Base-by-base conservation (phyloP, 768 basidiomycete genomes). In the Sarcodon sp. region DNA sequence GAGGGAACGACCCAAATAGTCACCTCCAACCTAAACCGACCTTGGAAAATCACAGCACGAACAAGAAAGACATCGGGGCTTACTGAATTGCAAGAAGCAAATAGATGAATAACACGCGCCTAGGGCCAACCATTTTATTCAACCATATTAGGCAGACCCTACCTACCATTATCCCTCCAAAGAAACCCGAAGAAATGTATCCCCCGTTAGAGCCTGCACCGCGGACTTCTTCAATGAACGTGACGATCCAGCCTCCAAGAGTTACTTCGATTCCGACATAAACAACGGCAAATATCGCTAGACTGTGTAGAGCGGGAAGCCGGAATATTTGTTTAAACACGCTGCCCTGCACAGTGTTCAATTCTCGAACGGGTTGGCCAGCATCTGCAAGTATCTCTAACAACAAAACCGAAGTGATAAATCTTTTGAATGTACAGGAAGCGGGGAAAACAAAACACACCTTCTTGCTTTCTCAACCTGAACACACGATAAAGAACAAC, bases 1-100 rank as follows among this genome's bases (percentile, higher is more conserved):
- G 66, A 70, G 0, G 72, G 70, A 0, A 74, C 71, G 35, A 71
- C 64, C 78, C 77, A 79, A 44, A 79, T 64, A 10, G 70, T 66
- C 12, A 74, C 51, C 53, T 76, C 70, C 34, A 77, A 62, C 2
- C 67, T 68, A 35, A 5, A 9, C 10, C 34, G 13, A 37, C 31
- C 44, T 31, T 32, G 21, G 31, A 47, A 43, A 47, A 32, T 27
- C 21, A 43, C 32, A 41, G 46, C 46, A 15, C 37, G 15, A 6
- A 18, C 45, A 35, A n/a, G 37, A 34, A 13, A 15, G 51, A 39
- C 31, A 27, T 7, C 11, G 9, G 10, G 41, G 45, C 58, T 31
- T 48, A 64, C 66, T 53, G 69, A 33, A 74, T 55, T n/a, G 62
- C 55, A 6, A 69, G 50, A 13, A 61, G 18, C 3, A 57, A 55